A percentile compares a stretch with the other conserved stretches of the same genome.
Evolutionary conservation across 495 filamentous ascomycete genomes (phyloP).

Genomic region (Bryoglossum gracile): DNA sequence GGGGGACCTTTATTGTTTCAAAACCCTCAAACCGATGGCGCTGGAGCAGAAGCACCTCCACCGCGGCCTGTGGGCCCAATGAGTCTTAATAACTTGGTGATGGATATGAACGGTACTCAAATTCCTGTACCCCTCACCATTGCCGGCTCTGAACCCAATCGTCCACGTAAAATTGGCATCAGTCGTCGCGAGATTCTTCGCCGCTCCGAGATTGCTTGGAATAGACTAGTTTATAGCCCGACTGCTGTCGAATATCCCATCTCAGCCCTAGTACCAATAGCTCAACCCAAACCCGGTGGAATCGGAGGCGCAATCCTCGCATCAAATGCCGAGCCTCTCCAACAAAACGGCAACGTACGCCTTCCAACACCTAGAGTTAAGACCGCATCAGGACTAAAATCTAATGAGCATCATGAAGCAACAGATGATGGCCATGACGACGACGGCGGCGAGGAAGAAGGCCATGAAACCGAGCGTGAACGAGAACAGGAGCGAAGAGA

Average conservation of each 20-base stretch:
- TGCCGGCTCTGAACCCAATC: constrained; percentile 25
- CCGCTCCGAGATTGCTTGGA: constrained; percentile 51
- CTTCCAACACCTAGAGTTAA: background rate
- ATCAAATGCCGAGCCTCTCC: constrained; percentile 11
- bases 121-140: constrained; percentile 20
- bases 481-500: background rate
- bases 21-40: constrained; percentile 24
- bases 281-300: constrained; percentile 26
- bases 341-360: constrained; percentile 17
- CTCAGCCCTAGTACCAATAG: no score
- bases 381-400: background rate
- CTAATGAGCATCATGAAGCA: constrained; percentile 26
- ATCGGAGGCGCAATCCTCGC: constrained; percentile 21
- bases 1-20: constrained; percentile 10
- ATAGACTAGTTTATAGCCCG: constrained; percentile 21
- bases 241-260: constrained; percentile 33
- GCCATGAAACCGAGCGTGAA: constrained; percentile 25
- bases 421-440: constrained; percentile 28
- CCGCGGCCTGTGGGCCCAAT: constrained; percentile 30
- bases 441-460: no score
- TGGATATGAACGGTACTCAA: constrained; percentile 26
- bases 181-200: constrained; percentile 56
- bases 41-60: constrained; percentile 3
- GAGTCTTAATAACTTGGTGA: constrained; percentile 49
- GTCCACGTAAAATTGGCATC: constrained; percentile 47